A percentile compares a stretch with the other conserved stretches of the same genome.
Conservation (phyloP, 1,139 yeast genomes). For the Blastobotrys proliferans region DNA sequence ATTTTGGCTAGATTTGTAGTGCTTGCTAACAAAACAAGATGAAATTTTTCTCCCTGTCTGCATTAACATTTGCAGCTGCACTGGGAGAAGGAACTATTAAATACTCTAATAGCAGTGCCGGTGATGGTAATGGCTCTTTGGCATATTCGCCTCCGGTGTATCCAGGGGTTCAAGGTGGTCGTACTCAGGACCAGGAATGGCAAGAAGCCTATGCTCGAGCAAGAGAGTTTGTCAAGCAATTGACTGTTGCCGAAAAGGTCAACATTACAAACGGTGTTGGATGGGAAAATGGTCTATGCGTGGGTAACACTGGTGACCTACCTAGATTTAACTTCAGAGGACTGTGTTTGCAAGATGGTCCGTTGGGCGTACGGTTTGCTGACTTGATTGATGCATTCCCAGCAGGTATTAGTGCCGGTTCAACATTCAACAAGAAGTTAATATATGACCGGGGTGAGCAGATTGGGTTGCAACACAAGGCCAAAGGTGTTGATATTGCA, state of each 20-base stretch:
- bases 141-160: constrained; percentile 22
- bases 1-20: too few species aligned
- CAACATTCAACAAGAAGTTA: constrained; percentile 54
- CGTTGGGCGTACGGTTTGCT: constrained; percentile 57
- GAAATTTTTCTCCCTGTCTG: not conserved
- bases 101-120: not conserved
- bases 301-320: constrained; percentile 60
- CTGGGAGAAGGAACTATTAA: not conserved
- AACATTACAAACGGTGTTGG: constrained; percentile 65
- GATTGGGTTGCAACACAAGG: constrained; percentile 51
- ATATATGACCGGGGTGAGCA: constrained; percentile 54
- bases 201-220: constrained; percentile 31
- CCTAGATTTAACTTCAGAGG: constrained; percentile 54
- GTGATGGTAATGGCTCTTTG: too few species aligned
- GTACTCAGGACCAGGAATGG: constrained; percentile 10
- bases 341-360: constrained; percentile 62
- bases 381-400: constrained; percentile 58
- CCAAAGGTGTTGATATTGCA: constrained; percentile 55
- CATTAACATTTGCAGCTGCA: not conserved
- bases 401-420: constrained; percentile 55
- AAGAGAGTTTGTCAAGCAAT: constrained; percentile 50
- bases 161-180: constrained; percentile 25
- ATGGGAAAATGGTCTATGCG: constrained; percentile 54
- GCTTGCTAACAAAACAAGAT: too few species aligned
- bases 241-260: constrained; percentile 57